Evolutionary conservation across 495 filamentous ascomycete species (phyloP).

Genomic region (Sphaerosporella brunnea): DNA sequence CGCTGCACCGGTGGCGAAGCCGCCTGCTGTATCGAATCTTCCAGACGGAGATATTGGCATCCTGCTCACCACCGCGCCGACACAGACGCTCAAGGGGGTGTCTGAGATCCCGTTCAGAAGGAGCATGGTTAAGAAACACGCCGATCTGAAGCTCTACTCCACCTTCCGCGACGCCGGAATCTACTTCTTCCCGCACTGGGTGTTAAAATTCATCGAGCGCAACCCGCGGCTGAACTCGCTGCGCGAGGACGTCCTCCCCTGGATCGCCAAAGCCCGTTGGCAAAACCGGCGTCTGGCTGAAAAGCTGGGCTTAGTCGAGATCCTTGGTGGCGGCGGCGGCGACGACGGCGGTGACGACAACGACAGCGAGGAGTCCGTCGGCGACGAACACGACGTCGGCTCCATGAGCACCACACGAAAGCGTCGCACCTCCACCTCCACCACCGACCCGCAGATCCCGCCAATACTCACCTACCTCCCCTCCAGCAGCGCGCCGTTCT

Average conservation of each 20-base stretch:
- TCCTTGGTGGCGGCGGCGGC: conserved; percentile 35
- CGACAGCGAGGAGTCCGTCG: conserved; percentile 20
- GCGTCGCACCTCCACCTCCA: conserved; percentile 23
- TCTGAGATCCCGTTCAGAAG: conserved; percentile 56
- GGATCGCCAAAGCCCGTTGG: conserved; percentile 90
- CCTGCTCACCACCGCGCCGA: conserved; percentile 58
- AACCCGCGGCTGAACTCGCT: conserved; percentile 73
- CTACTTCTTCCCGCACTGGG: conserved; percentile 85
- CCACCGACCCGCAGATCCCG: conserved; percentile 26
- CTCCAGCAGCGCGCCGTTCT: conserved; percentile 29
- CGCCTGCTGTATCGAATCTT: not conserved
- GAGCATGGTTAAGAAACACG: conserved; percentile 49
- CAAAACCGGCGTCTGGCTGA: conserved; percentile 59
- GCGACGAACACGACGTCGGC: conserved; percentile 34
- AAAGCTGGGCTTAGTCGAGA: conserved; percentile 54
- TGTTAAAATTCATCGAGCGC: conserved; percentile 55
- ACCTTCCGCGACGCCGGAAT: conserved; percentile 77
- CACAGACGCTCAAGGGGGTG: conserved; percentile 67
- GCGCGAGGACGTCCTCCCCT: conserved; percentile 80
- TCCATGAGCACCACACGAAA: conserved; percentile 39
- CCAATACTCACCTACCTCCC: conserved; percentile 19
- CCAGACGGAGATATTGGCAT: conserved; percentile 16
- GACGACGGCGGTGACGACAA: conserved; percentile 28
- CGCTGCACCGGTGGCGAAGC: conserved; percentile 35
- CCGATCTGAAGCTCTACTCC: conserved; percentile 49